A percentile compares a stretch with the other conserved stretches of the same genome.
Evolutionary conservation across 2,329 filamentous ascomycete genomes (phyloP).

Genomic region (Penicillium sp.): DNA sequence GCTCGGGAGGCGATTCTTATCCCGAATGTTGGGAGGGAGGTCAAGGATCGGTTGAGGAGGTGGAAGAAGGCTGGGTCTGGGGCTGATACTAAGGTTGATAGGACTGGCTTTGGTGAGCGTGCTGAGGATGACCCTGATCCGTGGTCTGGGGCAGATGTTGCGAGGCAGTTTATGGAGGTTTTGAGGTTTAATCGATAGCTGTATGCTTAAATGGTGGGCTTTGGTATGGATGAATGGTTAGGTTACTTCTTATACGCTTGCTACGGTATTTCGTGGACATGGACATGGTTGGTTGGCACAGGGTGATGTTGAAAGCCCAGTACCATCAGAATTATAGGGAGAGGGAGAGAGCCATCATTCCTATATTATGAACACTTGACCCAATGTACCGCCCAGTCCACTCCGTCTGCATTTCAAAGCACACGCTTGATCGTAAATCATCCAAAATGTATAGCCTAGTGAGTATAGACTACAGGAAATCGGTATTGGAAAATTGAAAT

Average conservation of each 20-base stretch:
- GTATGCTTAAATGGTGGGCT: too few species aligned
- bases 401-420: conserved; percentile 16
- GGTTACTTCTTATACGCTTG: neutral
- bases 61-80: conserved; percentile 15
- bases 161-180: conserved; percentile 41
- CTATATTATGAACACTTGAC: conserved; percentile 10
- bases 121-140: conserved; percentile 28
- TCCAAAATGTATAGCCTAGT: conserved; percentile 18
- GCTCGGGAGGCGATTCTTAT: conserved; percentile 36
- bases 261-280: neutral
- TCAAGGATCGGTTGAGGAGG: conserved; percentile 24
- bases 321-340: neutral
- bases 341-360: conserved; percentile 3
- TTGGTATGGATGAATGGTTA: neutral
- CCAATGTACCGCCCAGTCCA: conserved; percentile 8
- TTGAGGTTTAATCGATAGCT: conserved; percentile 36
- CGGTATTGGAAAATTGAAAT: conserved; percentile 19
- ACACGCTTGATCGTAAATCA: conserved; percentile 20
- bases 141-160: conserved; percentile 34
- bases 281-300: neutral
- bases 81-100: conserved; percentile 1
- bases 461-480: conserved; percentile 24
- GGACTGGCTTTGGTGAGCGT: conserved; percentile 9
- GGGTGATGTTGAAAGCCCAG: neutral
- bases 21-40: conserved; percentile 34